Evolutionary conservation across 2,329 filamentous ascomycete species (phyloP), one percentile per base, ranked within the genome.

Genomic region (Aspergillus sclerotialis): DNA sequence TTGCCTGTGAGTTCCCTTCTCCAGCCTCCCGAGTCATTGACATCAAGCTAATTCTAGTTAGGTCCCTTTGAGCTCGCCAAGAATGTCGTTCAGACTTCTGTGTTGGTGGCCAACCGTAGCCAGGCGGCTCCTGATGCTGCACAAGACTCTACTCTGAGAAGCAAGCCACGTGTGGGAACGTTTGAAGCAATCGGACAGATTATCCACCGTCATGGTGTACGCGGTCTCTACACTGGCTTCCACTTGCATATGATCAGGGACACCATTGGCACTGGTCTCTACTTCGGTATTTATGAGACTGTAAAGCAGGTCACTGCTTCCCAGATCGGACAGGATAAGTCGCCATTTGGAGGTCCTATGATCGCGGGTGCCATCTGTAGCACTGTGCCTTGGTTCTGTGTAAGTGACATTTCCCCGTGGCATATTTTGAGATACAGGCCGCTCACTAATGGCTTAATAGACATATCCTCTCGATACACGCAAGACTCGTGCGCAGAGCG

Each of bases 71-170:
- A 69, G 50, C 48, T 68, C 21, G 61, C 66, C 32, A 69, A 69
- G 45, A 69, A 69, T 37, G 66, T 68, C 4, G 64, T 68, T 11
- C 66, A 69, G 44, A 67, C 66, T 7, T 69, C 66, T 1, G 65
- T 69, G 21, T 47, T 69, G 30, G 63, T 69, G 40, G 59, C 63
- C 7, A 59, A 65, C 25, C 53, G 62, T 19, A 52, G 60, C 23
- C 55, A 57, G 41, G 63, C 60, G 5, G 53, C 57, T 6, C 50
- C 58, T 0, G 55, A 55, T 33, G 60, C 56, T 3, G 48, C 50
- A 18, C 46, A 47, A 13, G 54, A 64, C 35, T 50, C 49, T 14
- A 52, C 52, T 4, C 41, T 65, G 30, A 61, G 61, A 14, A 45
- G 42, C 37, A 54, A 59, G 31, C 63, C 61, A 11, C 59, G 65